Evolutionary conservation across 208 protist genomes (phyloP).

Genomic region (Crithidia thermophila): DNA sequence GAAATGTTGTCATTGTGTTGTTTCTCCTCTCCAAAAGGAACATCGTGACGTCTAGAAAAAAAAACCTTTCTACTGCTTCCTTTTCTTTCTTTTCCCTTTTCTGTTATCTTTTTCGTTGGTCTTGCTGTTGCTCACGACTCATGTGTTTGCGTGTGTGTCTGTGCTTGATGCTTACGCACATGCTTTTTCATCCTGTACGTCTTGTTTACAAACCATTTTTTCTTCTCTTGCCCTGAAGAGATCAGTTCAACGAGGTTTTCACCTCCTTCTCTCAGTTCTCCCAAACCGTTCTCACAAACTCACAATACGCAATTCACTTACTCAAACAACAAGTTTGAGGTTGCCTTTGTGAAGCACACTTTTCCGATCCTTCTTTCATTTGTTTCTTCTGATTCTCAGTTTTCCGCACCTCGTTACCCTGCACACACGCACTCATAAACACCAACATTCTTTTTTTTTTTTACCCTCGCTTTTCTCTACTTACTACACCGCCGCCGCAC

Average conservation of each 20-base stretch:
- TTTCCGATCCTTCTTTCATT: constrained; percentile 25
- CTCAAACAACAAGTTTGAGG: background rate
- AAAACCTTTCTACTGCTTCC: too few species aligned
- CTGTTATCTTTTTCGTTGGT: background rate
- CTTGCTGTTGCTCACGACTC: background rate
- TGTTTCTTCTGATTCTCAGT: background rate
- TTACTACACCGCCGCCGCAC: background rate
- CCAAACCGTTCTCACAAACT: too few species aligned
- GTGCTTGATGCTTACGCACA: background rate
- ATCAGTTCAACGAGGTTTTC: constrained; percentile 33
- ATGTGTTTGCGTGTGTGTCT: background rate
- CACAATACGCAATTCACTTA: too few species aligned
- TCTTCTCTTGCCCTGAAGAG: background rate
- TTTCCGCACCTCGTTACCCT: too few species aligned
- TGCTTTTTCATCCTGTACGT: too few species aligned
- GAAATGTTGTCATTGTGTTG: too few species aligned
- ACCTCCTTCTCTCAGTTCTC: too few species aligned
- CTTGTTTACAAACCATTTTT: background rate
- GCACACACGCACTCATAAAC: constrained; percentile 5
- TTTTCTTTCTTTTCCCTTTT: constrained; percentile 3
- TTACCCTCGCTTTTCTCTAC: constrained; percentile 8
- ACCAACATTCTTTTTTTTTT: constrained; percentile 10
- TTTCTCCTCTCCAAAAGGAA: too few species aligned
- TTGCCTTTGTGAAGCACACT: background rate
- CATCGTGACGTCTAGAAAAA: too few species aligned